Conservation (phyloP, 1,284 basidiomycete genomes). For the Pseudomicrostroma phylloplanum region DNA sequence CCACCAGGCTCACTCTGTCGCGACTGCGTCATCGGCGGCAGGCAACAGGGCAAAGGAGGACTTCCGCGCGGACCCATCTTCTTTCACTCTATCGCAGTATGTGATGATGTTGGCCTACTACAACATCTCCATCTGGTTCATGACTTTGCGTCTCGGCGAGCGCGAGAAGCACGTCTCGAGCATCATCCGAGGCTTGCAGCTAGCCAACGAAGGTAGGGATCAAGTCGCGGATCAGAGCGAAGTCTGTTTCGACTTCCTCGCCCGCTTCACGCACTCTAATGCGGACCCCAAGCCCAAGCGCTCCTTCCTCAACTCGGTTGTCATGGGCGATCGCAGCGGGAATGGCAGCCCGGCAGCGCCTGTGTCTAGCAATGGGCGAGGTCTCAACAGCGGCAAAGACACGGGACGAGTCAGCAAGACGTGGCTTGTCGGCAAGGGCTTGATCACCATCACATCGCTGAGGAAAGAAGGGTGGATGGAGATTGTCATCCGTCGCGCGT, state of each 20-base stretch:
- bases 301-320: constrained; percentile 67
- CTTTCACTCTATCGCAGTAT: constrained; percentile 89
- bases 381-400: constrained; percentile 2
- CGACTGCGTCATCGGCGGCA: too few species aligned
- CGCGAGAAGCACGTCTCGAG: constrained; percentile 75
- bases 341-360: background rate
- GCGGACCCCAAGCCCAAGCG: constrained; percentile 82
- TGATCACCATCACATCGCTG: constrained; percentile 75
- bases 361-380: background rate
- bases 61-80: constrained; percentile 37
- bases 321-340: constrained; percentile 46
- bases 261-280: constrained; percentile 86
- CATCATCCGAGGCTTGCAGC: constrained; percentile 77
- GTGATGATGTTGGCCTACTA: constrained; percentile 89
- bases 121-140: constrained; percentile 91
- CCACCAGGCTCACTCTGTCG: constrained; percentile 18
- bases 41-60: constrained; percentile 25
- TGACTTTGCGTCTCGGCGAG: constrained; percentile 78
- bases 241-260: constrained; percentile 96
- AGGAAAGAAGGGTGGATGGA: constrained; percentile 80
- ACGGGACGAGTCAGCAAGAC: constrained; percentile 56
- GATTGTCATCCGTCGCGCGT: constrained; percentile 76
- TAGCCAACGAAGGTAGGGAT: constrained; percentile 73
- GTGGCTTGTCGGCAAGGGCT: constrained; percentile 80
- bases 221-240: constrained; percentile 83